Base-by-base conservation (phyloP, 345 rosid genomes). In the Citrus cavaleriei region DNA sequence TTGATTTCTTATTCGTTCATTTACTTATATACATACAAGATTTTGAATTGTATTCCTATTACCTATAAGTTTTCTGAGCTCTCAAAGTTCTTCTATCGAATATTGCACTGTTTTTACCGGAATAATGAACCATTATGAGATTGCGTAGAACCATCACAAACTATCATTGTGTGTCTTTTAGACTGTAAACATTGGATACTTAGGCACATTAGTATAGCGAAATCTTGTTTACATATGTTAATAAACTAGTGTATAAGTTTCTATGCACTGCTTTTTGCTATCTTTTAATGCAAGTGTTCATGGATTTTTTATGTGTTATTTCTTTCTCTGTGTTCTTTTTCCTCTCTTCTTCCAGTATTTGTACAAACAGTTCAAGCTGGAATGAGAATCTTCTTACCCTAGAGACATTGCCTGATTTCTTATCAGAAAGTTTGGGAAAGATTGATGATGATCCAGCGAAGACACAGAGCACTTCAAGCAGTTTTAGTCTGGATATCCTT, bases 291-390 rank as follows among this genome's bases (percentile, higher is more conserved):
- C 22, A 49, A 67, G 38, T 54, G 3, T 75, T n/a, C 21, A 72
- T 69, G 12, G 54, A 46, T 21, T 66, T 10, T 25, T 49, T 22
- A 46, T 40, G 32, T 3, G 51, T 13, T 46, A 3, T 3, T 46
- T 46, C 14, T 46, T 46, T 13, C 46, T 40, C 51, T 46, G 51
- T 3, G 18, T 4, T 67, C 6, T 68, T 66, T 49, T 79, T 70
- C 27, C 21, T 16, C n/a, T 10, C 13, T 32, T 37, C 61, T 72
- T 79, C 38, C 70, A 92, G 96, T 91, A 80, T 89, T 75, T 92
- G 95, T 84, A 88, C 91, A 66, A 95, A 95, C 86, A 90, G 89
- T 85, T 89, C 95, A 81, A 92, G 90, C 80, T 92, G 96, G 97
- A 86, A 71, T 71, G 97, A 93, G 84, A 92, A 87, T 79, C 63